Evolutionary conservation across 1,284 basidiomycete genomes (phyloP), one percentile per base, ranked within the genome.

Genomic region (Sporisorium reilianum): DNA sequence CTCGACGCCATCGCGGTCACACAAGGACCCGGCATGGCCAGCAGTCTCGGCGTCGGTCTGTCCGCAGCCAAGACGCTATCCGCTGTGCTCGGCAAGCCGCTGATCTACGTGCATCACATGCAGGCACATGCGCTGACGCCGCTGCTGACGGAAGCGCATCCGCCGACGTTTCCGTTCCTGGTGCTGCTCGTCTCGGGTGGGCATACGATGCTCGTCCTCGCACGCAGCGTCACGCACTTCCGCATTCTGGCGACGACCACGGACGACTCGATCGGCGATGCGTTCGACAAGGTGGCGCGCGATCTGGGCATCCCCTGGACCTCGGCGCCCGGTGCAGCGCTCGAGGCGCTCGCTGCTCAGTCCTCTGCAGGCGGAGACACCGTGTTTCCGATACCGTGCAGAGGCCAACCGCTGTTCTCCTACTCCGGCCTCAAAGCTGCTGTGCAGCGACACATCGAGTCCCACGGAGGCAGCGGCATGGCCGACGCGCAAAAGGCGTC

Each of bases 61-160:
- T 56, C 68, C 8, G 69, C 75, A 2, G 81, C 79, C 9, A 83
- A 84, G 50, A 72, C 78, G 12, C 58, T 84, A 2, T 62, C 80
- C 0, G 69, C 78, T 3, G 68, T 80, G 8, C 76, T 74, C 18
- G 26, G 36, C 11, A 80, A 75, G 26, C 80, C 82, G 12, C 34
- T 84, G 10, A 70, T 84, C 25, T 81, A 82, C 42, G 59, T 79
- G 0, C 83, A 84, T 61, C 83, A 84, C 49, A 84, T 84, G 83
- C 79, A 71, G 34, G 81, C 71, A 1, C 71, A 74, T 38, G 71
- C 71, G 0, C 30, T 74, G 20, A 74, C 74, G 28, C 66, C 63
- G 3, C 32, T 74, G 49, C 52, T 71, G 3, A 61, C 71, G 3
- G 80, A 83, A 32, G 23, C 46, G 22, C 7, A 56, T 8, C 71